A percentile compares a stretch with the other conserved stretches of the same genome.
Conservation (phyloP, 129 eudicot genomes). For the Flaveria linearis region DNA sequence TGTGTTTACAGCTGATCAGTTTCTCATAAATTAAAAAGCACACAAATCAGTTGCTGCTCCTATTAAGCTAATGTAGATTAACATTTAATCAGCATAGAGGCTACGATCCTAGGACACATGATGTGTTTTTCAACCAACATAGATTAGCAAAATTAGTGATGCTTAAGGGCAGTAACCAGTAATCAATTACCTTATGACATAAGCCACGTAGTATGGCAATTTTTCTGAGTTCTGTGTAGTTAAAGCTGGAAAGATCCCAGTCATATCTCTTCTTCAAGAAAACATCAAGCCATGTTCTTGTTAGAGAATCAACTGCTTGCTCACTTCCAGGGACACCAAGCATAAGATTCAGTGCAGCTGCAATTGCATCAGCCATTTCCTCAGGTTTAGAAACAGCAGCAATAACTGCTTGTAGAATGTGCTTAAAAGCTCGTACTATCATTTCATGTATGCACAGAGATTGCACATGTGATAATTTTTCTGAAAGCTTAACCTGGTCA, state of each 20-base stretch:
- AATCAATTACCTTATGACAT: slow-evolving; percentile 82
- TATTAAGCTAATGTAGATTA: slow-evolving; percentile 4
- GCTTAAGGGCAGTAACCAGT: background rate
- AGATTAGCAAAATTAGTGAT: slow-evolving; percentile 3
- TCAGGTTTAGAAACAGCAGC: slow-evolving; percentile 70
- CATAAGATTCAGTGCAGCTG: slow-evolving; percentile 90
- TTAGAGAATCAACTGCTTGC: slow-evolving; percentile 60
- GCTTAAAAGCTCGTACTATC: slow-evolving; percentile 97
- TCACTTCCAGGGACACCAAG: slow-evolving; percentile 71
- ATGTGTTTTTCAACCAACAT: slow-evolving; percentile 7
- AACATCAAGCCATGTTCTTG: slow-evolving; percentile 84
- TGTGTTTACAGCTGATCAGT: slow-evolving; percentile 1
- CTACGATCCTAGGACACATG: background rate
- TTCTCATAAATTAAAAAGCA: background rate
- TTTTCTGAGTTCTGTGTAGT: slow-evolving; percentile 86
- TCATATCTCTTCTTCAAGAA: slow-evolving; percentile 84
- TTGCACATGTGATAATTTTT: slow-evolving; percentile 95
- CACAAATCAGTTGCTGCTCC: slow-evolving; percentile 11
- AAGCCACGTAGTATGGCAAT: slow-evolving; percentile 94
- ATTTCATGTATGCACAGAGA: slow-evolving; percentile 98
- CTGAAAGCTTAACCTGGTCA: slow-evolving; percentile 88
- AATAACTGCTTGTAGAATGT: slow-evolving; percentile 90
- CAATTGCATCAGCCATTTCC: slow-evolving; percentile 69
- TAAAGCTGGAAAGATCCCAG: slow-evolving; percentile 78
- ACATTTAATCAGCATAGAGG: slow-evolving; percentile 2